Conservation (phyloP, 2,329 filamentous ascomycete genomes). For the Arthrobotrys entomopaga region DNA sequence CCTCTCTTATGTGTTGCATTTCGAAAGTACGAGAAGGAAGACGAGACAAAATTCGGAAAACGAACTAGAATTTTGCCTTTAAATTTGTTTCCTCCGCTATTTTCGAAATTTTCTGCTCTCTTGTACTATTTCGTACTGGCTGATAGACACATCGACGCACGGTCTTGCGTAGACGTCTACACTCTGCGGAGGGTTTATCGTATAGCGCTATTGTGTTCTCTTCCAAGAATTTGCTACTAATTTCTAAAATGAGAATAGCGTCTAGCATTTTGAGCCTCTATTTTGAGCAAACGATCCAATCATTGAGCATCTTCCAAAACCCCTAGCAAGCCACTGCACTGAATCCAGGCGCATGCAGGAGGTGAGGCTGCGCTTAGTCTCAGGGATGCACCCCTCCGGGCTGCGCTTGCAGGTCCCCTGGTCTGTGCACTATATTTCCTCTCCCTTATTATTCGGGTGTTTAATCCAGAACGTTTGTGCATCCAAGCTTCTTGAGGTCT, state of each 20-base stretch:
- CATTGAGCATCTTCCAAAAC: not conserved
- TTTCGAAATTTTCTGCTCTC: no score
- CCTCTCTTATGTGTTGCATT: no score
- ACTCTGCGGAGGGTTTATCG: no score
- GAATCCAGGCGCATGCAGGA: slow-evolving; percentile 1
- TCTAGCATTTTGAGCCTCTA: not conserved
- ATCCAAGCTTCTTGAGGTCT: no score
- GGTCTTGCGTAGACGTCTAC: no score
- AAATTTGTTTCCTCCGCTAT: no score
- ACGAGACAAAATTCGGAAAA: no score
- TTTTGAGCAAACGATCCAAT: not conserved
- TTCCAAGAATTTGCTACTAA: not conserved
- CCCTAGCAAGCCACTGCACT: not conserved
- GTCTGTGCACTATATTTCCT: not conserved
- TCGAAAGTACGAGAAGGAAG: no score
- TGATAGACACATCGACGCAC: no score
- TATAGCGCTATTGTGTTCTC: no score
- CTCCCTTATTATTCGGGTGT: not conserved
- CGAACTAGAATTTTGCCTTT: no score
- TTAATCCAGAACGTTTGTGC: not conserved
- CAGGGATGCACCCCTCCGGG: not conserved
- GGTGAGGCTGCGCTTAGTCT: not conserved
- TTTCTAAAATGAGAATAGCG: not conserved
- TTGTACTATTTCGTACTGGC: no score
- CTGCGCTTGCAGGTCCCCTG: not conserved